These are phyloP conservation scores for Echinochloa phyllopogon DNA, from an alignment of 176 grass and related monocot species.

Conservation along the genomic window DNA sequence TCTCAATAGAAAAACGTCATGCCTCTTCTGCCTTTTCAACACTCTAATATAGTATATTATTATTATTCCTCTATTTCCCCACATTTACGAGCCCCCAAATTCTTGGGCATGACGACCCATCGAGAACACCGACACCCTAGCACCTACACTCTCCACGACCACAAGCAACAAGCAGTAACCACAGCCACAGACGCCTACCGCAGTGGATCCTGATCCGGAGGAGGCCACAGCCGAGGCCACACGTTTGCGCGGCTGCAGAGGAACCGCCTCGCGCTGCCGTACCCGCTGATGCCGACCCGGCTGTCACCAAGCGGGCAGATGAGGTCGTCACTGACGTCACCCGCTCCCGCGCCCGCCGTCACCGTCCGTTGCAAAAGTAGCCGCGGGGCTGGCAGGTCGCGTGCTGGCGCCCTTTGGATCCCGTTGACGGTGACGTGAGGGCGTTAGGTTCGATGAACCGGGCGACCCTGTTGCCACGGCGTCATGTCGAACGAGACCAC, in stretches of 20 bases:
- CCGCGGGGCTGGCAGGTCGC: too few species aligned
- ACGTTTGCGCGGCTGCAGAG: constrained; percentile 9
- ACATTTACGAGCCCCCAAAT: too few species aligned
- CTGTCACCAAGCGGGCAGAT: not conserved
- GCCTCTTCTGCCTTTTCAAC: too few species aligned
- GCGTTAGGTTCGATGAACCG: not conserved
- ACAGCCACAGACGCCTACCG: not conserved
- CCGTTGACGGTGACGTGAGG: not conserved
- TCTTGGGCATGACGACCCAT: too few species aligned
- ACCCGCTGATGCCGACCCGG: not conserved
- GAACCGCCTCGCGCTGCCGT: constrained; percentile 19
- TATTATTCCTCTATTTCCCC: too few species aligned
- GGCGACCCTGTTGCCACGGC: not conserved
- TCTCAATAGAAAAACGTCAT: too few species aligned
- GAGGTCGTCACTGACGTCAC: constrained; percentile 44
- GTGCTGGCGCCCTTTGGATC: not conserved
- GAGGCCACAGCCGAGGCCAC: not conserved
- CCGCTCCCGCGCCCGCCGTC: not conserved
- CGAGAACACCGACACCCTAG: too few species aligned
- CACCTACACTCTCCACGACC: too few species aligned
- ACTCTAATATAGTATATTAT: too few species aligned
- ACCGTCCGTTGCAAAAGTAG: not conserved
- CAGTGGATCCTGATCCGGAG: not conserved
- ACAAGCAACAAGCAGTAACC: not conserved
- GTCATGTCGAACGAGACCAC: not conserved